Evolutionary conservation across 352 stramenopile genomes (phyloP).

Genomic region (Phytophthora parvispora): DNA sequence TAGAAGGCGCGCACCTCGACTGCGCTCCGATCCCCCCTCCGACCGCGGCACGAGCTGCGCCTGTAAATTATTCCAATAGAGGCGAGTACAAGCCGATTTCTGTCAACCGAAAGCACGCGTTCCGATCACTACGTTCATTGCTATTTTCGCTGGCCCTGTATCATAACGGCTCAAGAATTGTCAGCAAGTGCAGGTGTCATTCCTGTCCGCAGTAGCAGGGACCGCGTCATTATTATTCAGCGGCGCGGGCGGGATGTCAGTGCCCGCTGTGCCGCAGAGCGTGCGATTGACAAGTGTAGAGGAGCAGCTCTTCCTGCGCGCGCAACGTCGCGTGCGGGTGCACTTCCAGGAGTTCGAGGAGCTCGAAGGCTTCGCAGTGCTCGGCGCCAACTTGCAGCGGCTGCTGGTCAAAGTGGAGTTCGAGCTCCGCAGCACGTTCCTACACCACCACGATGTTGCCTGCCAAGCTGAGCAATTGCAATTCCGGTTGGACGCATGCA

Average conservation of each 20-base stretch:
- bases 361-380: conserved; percentile 50
- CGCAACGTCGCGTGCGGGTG: conserved; percentile 32
- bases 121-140: not conserved
- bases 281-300: conserved; percentile 38
- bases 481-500: conserved; percentile 11
- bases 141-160: conserved; percentile 2
- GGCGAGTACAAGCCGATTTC: conserved; percentile 34
- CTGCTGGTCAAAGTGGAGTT: conserved; percentile 43
- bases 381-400: conserved; percentile 41
- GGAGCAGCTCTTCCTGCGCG: conserved; percentile 44
- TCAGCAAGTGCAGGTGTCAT: no score
- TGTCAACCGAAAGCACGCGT: conserved; percentile 9
- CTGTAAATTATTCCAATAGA: conserved; percentile 62
- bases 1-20: conserved; percentile 30
- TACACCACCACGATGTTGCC: conserved; percentile 39
- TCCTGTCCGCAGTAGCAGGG: not conserved
- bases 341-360: conserved; percentile 55
- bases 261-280: conserved; percentile 2
- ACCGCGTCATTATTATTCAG: conserved; percentile 8
- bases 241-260: conserved; percentile 4
- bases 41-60: conserved; percentile 17
- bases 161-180: not conserved
- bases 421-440: conserved; percentile 46
- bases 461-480: conserved; percentile 32
- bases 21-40: conserved; percentile 8